phyloP scores from a whole-genome alignment of 2,329 filamentous ascomycete species.

The Sclerotinia borealis region DNA sequence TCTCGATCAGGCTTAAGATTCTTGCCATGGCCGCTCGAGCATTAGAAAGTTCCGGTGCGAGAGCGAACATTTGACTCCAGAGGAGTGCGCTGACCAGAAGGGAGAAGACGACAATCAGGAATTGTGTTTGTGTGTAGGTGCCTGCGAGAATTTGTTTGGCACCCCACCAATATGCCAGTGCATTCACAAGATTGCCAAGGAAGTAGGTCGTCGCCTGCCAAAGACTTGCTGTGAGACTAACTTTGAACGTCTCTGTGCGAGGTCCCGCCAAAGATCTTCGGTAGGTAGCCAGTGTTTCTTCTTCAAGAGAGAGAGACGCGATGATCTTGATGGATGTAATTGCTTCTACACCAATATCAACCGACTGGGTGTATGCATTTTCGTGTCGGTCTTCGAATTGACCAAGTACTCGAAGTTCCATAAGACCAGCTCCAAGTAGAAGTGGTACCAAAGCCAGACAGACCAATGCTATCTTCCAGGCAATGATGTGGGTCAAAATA shows the following conservation, averaged over 20 bases:
- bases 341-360: conserved; percentile 53
- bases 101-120: conserved; percentile 66
- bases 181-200: conserved; percentile 62
- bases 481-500: conserved; percentile 61
- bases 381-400: conserved; percentile 58
- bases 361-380: conserved; percentile 56
- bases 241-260: conserved; percentile 47
- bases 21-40: conserved; percentile 55
- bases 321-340: conserved; percentile 60
- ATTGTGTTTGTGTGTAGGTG: conserved; percentile 57
- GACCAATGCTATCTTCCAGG: conserved; percentile 67
- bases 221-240: conserved; percentile 40
- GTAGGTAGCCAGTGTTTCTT: conserved; percentile 49
- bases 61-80: conserved; percentile 68
- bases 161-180: conserved; percentile 76
- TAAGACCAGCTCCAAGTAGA: conserved; percentile 48
- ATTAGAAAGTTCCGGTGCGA: conserved; percentile 65
- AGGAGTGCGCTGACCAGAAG: conserved; percentile 67
- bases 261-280: conserved; percentile 45
- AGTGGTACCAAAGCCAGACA: conserved; percentile 41
- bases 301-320: conserved; percentile 48
- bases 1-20: conserved; percentile 46
- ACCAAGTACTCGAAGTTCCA: conserved; percentile 55
- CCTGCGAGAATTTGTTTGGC: conserved; percentile 63
- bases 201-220: conserved; percentile 52